Conservation (phyloP, 2,329 filamentous ascomycete species). For the Reticulascus tulasneorum region DNA sequence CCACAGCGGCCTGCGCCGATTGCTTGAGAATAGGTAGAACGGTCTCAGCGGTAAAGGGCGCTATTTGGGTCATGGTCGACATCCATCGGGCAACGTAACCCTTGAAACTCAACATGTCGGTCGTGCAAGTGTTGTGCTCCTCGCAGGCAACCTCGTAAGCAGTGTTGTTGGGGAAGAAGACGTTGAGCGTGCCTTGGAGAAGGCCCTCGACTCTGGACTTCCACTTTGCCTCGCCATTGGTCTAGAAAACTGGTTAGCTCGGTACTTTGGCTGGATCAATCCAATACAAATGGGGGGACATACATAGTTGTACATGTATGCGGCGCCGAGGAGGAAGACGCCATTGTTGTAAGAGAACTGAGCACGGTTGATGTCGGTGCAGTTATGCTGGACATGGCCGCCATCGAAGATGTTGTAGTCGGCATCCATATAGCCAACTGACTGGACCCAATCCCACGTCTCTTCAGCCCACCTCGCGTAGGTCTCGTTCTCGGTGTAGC, state of each 20-base stretch:
- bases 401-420: conserved; percentile 61
- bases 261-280: no score
- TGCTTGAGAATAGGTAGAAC: conserved; percentile 49
- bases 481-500: conserved; percentile 63
- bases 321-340: conserved; percentile 53
- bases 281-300: conserved; percentile 16
- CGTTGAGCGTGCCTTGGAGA: conserved; percentile 29
- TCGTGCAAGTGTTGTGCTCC: conserved; percentile 48
- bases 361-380: conserved; percentile 48
- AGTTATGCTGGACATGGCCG: conserved; percentile 47
- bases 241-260: conserved; percentile 26
- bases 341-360: conserved; percentile 62
- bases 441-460: conserved; percentile 58
- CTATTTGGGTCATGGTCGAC: conserved; percentile 47
- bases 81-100: conserved; percentile 57
- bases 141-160: conserved; percentile 62
- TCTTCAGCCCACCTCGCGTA: conserved; percentile 61
- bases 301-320: conserved; percentile 61
- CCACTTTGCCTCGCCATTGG: conserved; percentile 48
- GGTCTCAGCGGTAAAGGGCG: conserved; percentile 46
- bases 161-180: conserved; percentile 53
- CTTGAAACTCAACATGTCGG: conserved; percentile 62
- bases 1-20: conserved; percentile 50
- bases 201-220: conserved; percentile 39
- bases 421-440: conserved; percentile 55